Evolutionary conservation across 805 yeast species (phyloP).

Genomic region (Lipomyces oligophaga): DNA sequence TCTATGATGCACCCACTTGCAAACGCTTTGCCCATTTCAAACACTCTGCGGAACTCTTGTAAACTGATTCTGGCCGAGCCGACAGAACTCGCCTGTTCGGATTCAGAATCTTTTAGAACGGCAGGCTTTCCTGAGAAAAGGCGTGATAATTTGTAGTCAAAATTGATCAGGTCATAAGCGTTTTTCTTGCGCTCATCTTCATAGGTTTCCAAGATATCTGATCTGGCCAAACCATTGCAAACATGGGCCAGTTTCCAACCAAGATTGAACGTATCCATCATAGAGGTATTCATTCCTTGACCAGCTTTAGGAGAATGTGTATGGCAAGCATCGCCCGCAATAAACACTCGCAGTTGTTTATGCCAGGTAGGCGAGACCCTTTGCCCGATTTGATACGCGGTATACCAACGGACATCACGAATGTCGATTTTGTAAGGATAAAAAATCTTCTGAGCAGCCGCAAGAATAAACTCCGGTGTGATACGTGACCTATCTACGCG

Average conservation of each 20-base stretch:
- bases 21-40: conserved; percentile 35
- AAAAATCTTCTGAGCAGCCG: conserved; percentile 31
- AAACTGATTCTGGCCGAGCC: conserved; percentile 36
- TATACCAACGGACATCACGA: conserved; percentile 30
- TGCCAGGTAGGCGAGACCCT: conserved; percentile 35
- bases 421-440: conserved; percentile 33
- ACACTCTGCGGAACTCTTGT: conserved; percentile 36
- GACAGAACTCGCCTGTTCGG: background rate
- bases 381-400: conserved; percentile 34
- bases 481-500: conserved; percentile 38
- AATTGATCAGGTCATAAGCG: conserved; percentile 38
- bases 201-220: conserved; percentile 36
- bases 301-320: conserved; percentile 38
- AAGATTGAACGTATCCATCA: conserved; percentile 36
- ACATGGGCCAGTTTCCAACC: conserved; percentile 40
- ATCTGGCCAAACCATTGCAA: conserved; percentile 34
- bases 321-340: conserved; percentile 6
- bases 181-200: conserved; percentile 36
- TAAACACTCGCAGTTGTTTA: conserved; percentile 29
- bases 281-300: conserved; percentile 39
- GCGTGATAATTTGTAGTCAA: conserved; percentile 36
- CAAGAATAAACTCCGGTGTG: conserved; percentile 37
- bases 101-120: conserved; percentile 16
- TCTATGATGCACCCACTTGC: conserved; percentile 38
- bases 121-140: conserved; percentile 37